phyloP scores from a whole-genome alignment of 805 yeast species.

The Pichia thaimueangensis region DNA sequence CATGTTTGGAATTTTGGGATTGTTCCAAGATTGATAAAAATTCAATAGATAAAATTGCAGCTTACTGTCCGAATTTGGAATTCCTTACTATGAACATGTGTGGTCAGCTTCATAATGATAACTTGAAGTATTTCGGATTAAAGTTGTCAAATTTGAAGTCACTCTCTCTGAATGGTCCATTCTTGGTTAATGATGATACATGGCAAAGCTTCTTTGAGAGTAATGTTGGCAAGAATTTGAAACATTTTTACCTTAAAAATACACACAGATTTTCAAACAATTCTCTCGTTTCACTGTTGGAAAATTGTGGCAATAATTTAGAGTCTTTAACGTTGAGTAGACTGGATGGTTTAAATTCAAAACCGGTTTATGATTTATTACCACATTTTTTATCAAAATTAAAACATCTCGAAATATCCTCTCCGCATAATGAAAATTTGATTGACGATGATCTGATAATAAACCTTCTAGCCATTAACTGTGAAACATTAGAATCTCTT shows the following conservation, averaged over 20 bases:
- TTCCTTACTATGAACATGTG: conserved; percentile 77
- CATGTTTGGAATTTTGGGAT: conserved; percentile 75
- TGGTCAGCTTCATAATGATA: conserved; percentile 82
- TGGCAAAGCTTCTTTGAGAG: conserved; percentile 74
- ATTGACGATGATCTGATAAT: conserved; percentile 63
- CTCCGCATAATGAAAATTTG: conserved; percentile 60
- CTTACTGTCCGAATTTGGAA: conserved; percentile 71
- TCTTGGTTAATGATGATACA: conserved; percentile 63
- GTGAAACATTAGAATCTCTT: conserved; percentile 52
- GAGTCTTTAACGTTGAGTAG: conserved; percentile 56
- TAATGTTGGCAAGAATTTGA: conserved; percentile 45
- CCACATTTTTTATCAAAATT: conserved; percentile 57
- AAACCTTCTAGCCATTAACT: conserved; percentile 53
- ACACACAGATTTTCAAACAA: conserved; percentile 78
- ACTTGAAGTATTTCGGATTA: conserved; percentile 53
- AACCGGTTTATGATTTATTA: conserved; percentile 51
- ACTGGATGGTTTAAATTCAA: conserved; percentile 63
- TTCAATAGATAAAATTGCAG: conserved; percentile 61
- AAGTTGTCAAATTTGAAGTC: conserved; percentile 50
- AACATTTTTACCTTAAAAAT: conserved; percentile 58
- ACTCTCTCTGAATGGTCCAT: conserved; percentile 81
- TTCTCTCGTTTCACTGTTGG: conserved; percentile 56
- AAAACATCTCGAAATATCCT: conserved; percentile 55
- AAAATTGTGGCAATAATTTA: conserved; percentile 51
- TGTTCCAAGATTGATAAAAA: conserved; percentile 72